Evolutionary conservation across 2,329 filamentous ascomycete genomes (phyloP), one percentile per base, ranked within the genome.

Genomic region (Remersonia thermophila): DNA sequence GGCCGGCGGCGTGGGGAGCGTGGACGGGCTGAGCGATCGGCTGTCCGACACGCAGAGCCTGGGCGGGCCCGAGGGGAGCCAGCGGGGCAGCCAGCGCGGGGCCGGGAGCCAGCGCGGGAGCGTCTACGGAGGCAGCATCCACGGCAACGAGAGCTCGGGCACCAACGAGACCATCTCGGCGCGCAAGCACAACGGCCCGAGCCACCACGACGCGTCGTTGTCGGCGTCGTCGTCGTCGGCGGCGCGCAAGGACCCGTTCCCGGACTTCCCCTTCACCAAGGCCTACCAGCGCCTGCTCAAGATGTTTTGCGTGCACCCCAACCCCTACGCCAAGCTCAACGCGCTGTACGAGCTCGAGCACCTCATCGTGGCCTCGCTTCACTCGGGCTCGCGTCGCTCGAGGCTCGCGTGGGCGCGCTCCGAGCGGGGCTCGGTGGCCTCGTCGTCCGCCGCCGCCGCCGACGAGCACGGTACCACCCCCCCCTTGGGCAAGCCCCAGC

Each of bases 221-320:
- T n/a, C n/a, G n/a, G n/a, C n/a, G n/a, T n/a, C n/a, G 9, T 23
- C 20, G 20, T 23, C 20, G 20, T 23, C 20, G 20, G 40, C 51
- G 35, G 26, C 41, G 9, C 40, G 40, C 40, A 66, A 55, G 42
- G 55, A 56, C 10, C 52, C 50, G 14, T 55, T 52, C 3, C 44
- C 59, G 2, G 76, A 82, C 27, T 93, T 93, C 48, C 83, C 83
- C 0, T 95, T 89, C 53, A 75, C 75, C 35, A 74, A 77, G 46
- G 82, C 86, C 1, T 95, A 93, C 52, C 70, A 77, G 46, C 77
- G 80, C 10, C 66, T 96, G 1, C 66, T 96, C 23, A 77, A 76
- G 44, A 86, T 85, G 62, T 93, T 98, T 48, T 85, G 83, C 29
- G 83, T 87, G 3, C 83, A 93, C 46, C 83, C 84, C 0, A 93